Percentiles rank a stretch among this genome's conserved stretches.
Evolutionary conservation across 768 basidiomycete genomes (phyloP).

Genomic region (Lyophyllum shimeji): DNA sequence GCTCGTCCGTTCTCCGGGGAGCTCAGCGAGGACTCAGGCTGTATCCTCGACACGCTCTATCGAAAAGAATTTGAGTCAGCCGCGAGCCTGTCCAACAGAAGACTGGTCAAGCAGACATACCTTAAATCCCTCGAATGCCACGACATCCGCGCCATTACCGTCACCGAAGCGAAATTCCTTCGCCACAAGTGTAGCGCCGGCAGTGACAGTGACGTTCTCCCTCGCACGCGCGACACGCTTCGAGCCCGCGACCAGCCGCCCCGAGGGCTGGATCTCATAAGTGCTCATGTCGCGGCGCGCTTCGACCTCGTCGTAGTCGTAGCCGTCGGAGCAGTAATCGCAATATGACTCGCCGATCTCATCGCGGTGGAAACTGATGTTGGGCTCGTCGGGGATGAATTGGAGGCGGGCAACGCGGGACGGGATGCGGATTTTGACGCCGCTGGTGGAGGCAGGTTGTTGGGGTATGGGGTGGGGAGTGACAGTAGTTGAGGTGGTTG

Average conservation of each 20-base stretch:
- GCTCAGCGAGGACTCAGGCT: too few species aligned
- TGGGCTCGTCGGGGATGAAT: not conserved
- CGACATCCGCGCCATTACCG: not conserved
- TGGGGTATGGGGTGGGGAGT: not conserved
- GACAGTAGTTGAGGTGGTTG: not conserved
- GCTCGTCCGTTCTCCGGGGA: too few species aligned
- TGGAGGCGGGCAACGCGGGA: not conserved
- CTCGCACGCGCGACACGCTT: conserved; percentile 8
- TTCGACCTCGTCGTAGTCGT: not conserved
- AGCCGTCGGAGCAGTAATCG: not conserved
- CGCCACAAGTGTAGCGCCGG: not conserved
- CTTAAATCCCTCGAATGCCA: not conserved
- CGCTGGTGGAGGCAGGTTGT: not conserved
- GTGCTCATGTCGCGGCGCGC: not conserved
- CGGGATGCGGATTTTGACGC: not conserved
- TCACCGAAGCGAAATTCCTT: not conserved
- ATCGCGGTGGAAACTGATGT: not conserved
- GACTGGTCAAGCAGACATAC: not conserved
- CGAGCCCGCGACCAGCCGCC: conserved; percentile 13
- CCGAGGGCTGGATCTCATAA: conserved; percentile 3
- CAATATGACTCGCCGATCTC: not conserved
- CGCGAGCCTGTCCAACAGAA: too few species aligned
- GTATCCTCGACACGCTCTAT: too few species aligned
- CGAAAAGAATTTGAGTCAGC: too few species aligned
- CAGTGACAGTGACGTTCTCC: not conserved